Percentiles rank a stretch among this genome's conserved stretches.
These are phyloP conservation scores for Exophiala oligosperma DNA, from an alignment of 2,329 filamentous ascomycete genomes.

Conservation along the genomic window DNA sequence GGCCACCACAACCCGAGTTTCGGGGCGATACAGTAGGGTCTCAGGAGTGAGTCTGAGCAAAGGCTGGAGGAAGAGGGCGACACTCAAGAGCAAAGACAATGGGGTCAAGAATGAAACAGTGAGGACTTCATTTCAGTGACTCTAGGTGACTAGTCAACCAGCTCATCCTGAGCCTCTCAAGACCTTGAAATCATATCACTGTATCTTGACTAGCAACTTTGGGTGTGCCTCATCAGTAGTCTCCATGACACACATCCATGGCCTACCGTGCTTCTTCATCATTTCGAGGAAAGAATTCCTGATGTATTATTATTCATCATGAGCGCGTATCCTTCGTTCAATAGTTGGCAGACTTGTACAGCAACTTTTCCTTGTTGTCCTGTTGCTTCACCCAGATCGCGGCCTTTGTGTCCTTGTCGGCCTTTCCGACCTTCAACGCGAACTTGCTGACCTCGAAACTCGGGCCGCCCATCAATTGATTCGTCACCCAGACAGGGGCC, in stretches of 20 bases:
- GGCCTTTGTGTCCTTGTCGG: background rate
- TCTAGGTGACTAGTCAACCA: too few species aligned
- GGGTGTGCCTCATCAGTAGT: too few species aligned
- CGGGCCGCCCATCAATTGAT: background rate
- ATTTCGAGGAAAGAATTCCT: background rate
- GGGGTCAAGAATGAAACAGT: background rate
- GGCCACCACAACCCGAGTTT: too few species aligned
- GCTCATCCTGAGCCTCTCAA: too few species aligned
- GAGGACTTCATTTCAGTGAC: too few species aligned
- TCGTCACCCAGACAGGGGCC: background rate
- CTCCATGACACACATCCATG: too few species aligned
- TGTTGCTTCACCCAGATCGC: background rate
- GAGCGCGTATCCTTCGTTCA: too few species aligned
- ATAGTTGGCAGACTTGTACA: background rate
- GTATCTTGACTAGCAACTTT: too few species aligned
- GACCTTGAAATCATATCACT: too few species aligned
- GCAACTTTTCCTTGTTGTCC: background rate
- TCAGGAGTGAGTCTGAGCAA: too few species aligned
- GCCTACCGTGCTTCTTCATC: too few species aligned
- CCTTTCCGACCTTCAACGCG: background rate
- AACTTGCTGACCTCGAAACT: background rate
- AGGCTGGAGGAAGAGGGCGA: background rate
- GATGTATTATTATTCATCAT: background rate
- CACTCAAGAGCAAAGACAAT: background rate
- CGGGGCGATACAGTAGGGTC: too few species aligned